These are phyloP conservation scores for Hyaloscypha variabilis DNA, from an alignment of 495 filamentous ascomycete species.

Conservation along the genomic window DNA sequence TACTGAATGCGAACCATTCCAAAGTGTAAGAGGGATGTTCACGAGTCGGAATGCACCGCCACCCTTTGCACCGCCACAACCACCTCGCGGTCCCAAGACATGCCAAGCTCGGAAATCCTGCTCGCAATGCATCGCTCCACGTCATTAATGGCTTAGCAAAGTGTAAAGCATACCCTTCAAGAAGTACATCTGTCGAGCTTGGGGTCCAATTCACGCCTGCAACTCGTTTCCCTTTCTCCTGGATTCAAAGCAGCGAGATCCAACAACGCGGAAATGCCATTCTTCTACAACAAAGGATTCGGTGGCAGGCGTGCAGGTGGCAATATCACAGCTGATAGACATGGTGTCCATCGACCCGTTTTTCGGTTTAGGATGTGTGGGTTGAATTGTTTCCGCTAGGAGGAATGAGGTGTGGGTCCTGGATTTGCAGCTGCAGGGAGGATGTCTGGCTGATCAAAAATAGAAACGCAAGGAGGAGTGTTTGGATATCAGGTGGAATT, in stretches of 20 bases:
- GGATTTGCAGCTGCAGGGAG: not conserved
- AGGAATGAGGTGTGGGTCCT: not conserved
- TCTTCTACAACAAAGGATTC: slow-evolving; percentile 28
- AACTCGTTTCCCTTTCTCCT: not conserved
- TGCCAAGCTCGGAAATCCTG: not conserved
- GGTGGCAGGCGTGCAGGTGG: slow-evolving; percentile 27
- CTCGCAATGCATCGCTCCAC: not conserved
- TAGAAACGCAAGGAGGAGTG: too few relatives aligned
- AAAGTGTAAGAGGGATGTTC: too few relatives aligned
- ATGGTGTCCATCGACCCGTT: slow-evolving; percentile 25
- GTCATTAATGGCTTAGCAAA: not conserved
- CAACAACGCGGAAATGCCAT: slow-evolving; percentile 17
- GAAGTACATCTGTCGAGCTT: too few relatives aligned
- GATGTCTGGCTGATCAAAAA: too few relatives aligned
- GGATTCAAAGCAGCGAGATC: too few relatives aligned
- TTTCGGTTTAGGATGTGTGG: slow-evolving; percentile 30
- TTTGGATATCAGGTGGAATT: too few relatives aligned
- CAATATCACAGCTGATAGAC: slow-evolving; percentile 28
- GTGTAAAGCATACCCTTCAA: not conserved
- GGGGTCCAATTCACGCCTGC: too few relatives aligned
- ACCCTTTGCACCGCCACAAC: slow-evolving; percentile 1
- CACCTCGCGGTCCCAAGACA: not conserved
- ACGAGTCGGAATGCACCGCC: not conserved
- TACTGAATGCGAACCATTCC: too few relatives aligned
- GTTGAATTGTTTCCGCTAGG: slow-evolving; percentile 31